Evolutionary conservation across 1,139 yeast genomes (phyloP).

Genomic region (Scheffersomyces titani): DNA sequence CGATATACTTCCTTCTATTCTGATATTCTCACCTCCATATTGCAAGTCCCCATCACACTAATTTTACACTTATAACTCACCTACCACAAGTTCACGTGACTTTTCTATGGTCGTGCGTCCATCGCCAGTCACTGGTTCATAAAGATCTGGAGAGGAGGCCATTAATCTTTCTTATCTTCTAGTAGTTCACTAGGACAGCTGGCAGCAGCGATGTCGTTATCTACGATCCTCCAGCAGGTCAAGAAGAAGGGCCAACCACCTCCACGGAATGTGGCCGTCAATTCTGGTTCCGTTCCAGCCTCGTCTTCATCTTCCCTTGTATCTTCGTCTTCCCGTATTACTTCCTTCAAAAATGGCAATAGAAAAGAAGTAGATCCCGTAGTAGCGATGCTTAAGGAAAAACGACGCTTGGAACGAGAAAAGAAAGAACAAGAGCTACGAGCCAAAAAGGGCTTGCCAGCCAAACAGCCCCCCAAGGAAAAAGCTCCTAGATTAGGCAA

Average conservation of each 20-base stretch:
- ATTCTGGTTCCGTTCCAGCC: neutral
- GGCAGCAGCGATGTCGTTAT: slow-evolving; percentile 18
- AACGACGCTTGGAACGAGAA: slow-evolving; percentile 56
- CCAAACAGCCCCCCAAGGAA: slow-evolving; percentile 14
- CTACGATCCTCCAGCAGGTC: slow-evolving; percentile 31
- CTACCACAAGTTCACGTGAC: neutral
- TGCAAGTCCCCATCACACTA: neutral
- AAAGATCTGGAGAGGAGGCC: neutral
- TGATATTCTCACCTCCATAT: neutral
- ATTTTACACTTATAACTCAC: neutral
- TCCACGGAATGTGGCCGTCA: neutral
- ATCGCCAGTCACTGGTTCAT: neutral
- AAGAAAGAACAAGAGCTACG: slow-evolving; percentile 38
- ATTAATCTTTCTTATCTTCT: too few relatives aligned
- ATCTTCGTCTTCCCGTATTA: neutral
- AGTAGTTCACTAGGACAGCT: neutral
- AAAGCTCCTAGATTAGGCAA: neutral
- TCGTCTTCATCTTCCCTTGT: neutral
- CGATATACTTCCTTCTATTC: neutral
- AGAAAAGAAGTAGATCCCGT: slow-evolving; percentile 46
- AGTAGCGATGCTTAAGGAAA: slow-evolving; percentile 63
- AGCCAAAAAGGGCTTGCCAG: slow-evolving; percentile 35
- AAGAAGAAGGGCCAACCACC: slow-evolving; percentile 31
- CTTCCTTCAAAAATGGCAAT: slow-evolving; percentile 1
- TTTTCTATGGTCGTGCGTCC: neutral